Base-by-base conservation (phyloP, 768 basidiomycete species). In the Trametes elegans region DNA sequence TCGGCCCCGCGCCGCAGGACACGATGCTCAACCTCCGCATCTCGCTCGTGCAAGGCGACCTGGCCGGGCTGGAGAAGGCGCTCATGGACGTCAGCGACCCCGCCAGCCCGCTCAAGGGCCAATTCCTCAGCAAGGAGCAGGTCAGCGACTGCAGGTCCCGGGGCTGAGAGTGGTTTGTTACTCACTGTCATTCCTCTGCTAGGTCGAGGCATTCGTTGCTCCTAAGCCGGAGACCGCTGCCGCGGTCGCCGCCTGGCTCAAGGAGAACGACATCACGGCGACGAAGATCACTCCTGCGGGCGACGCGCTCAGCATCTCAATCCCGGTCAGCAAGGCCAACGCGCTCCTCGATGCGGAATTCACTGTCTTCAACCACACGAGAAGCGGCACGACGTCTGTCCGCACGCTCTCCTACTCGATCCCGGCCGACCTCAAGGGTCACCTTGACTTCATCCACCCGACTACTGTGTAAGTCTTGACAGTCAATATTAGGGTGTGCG, bases 81-180 rank as follows among this genome's bases (percentile, higher is more conserved):
- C 68, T 75, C 27, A 62, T 67, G 57, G 72, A 67, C 39, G 72
- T 75, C 62, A 73, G 71, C 57, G 70, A 69, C 5, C 74, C 76
- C 7, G 60, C 63, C n/a, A 75, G 66, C 58, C 58, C 66, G 6
- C 49, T 62, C 13, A 75, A 71, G 60, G 71, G 74, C 23, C 67
- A 75, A 60, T 70, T 71, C 56, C 55, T 77, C 36, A 68, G 61
- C 55, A 66, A 68, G 59, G 74, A 71, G 21, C 66, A 76, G 68
- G 75, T 77, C 53, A 19, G 59, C 21, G 13, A 3, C 19, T 9
- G 3, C 5, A 14, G 7, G 26, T 16, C 24, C 7, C 7, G n/a
- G 24, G 2, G 6, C 7, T 9, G 5, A 7, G 21, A 5, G 31
- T 10, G 7, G n/a, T n/a, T n/a, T n/a, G n/a, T n/a, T 35, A 18